Evolutionary conservation across 345 rosid genomes (phyloP).

Genomic region (Heritiera fomes): DNA sequence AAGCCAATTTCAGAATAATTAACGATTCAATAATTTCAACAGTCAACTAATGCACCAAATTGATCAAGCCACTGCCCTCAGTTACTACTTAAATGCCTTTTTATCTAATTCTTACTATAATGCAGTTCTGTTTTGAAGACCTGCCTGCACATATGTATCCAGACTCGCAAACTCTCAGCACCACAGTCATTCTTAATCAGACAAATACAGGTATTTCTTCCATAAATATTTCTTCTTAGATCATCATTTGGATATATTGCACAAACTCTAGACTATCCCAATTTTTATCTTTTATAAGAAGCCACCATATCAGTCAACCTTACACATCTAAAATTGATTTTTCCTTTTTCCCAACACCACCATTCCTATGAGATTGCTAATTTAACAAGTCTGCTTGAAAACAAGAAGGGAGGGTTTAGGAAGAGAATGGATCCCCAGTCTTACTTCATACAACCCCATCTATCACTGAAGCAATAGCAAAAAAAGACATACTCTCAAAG

Average conservation of each 20-base stretch:
- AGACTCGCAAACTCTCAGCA: background rate
- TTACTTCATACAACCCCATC: background rate
- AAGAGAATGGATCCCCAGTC: background rate
- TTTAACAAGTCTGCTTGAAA: background rate
- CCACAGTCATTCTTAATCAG: background rate
- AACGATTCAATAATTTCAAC: background rate
- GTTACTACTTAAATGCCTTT: background rate
- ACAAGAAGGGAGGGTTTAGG: background rate
- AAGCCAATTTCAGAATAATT: background rate
- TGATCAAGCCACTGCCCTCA: background rate
- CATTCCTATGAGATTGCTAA: background rate
- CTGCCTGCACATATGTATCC: background rate
- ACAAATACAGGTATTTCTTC: background rate
- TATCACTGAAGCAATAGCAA: background rate
- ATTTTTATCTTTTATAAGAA: background rate
- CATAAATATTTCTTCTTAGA: background rate
- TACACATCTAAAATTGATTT: background rate
- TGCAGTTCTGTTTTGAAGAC: background rate
- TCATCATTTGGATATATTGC: background rate
- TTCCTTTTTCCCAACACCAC: background rate
- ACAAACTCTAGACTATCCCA: background rate
- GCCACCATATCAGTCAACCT: background rate
- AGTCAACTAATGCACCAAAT: background rate
- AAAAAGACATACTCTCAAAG: background rate
- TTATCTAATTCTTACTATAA: background rate